Evolutionary conservation across 441 rosid species (phyloP).

Genomic region (Pelargonium citronellum): DNA sequence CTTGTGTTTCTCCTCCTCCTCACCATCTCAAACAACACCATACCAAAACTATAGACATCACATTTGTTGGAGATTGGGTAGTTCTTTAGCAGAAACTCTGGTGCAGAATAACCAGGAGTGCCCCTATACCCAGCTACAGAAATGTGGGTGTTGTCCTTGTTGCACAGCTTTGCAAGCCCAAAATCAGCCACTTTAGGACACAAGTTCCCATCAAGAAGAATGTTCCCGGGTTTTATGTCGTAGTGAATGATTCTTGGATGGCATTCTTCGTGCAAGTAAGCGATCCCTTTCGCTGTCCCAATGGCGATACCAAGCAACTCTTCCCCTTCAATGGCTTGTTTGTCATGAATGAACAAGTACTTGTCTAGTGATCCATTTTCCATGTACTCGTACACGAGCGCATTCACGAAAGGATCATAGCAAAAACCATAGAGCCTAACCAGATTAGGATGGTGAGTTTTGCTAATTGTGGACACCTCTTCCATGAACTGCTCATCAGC

Average conservation of each 20-base stretch:
- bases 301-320: constrained; percentile 11
- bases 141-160: constrained; percentile 7
- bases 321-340: background rate
- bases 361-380: constrained; percentile 22
- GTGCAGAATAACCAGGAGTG: constrained; percentile 19
- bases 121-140: constrained; percentile 18
- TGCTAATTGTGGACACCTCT: constrained; percentile 23
- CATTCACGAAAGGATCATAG: constrained; percentile 15
- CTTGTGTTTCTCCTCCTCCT: constrained; percentile 14
- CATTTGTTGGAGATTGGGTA: background rate
- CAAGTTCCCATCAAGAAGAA: constrained; percentile 21
- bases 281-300: constrained; percentile 19
- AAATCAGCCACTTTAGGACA: constrained; percentile 22
- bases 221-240: constrained; percentile 27
- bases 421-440: constrained; percentile 27
- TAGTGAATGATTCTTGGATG: constrained; percentile 23
- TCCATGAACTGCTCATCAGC: constrained; percentile 28
- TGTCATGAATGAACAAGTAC: constrained; percentile 5
- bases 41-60: constrained; percentile 23
- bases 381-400: constrained; percentile 25
- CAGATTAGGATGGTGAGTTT: constrained; percentile 22
- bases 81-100: constrained; percentile 4
- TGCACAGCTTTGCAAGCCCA: constrained; percentile 22
- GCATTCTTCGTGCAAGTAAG: constrained; percentile 29
- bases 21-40: constrained; percentile 18